Evolutionary conservation across 1,139 yeast species (phyloP), one percentile per base, ranked within the genome.

Genomic region (Kurtzmaniella quercitrusa): DNA sequence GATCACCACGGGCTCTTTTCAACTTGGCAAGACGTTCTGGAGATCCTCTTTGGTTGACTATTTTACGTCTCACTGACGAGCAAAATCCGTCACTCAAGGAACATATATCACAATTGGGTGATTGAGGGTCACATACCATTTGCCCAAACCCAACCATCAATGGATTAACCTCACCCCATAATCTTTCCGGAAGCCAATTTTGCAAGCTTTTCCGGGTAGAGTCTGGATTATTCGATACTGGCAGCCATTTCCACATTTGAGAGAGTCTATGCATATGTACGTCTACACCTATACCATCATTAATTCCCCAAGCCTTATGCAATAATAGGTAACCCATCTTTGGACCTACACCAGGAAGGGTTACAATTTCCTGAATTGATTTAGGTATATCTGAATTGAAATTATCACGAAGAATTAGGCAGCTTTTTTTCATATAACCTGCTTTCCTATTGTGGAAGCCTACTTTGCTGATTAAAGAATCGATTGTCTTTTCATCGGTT

Each of bases 61-160:
- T 50, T 37, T 70, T 69, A 41, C 68, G 65, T 53, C 80, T 78
- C 8, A 70, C 77, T 17, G 73, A 69, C 29, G 73, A 68, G 51
- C 95, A 85, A 3, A 82, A 56, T 1, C 72, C 75, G 29, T 56
- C 57, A 1, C 81, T 79, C 44, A 87, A 61, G 1, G 77, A 59
- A 54, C 97, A 91, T n/a, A 82, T 55, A 53, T 82, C 91, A 61
- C 97, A 91, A 49, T 84, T 75, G 38, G 79, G 66, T 2, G 82
- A 81, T 41, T 84, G 72, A 0, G 96, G 88, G 2, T 82, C 77
- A 59, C 98, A 91, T 2, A 91, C 75, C 1, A 82, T 82, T 61
- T 91, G 98, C 9, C 98, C 98, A 69, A 90, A 91, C 4, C 98
- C 97, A 3, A 91, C 98, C 12, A 91, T 62, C 17, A 85, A 62